Evolutionary conservation across 2,329 filamentous ascomycete genomes (phyloP).

Genomic region (Cyanodermella asteris): DNA sequence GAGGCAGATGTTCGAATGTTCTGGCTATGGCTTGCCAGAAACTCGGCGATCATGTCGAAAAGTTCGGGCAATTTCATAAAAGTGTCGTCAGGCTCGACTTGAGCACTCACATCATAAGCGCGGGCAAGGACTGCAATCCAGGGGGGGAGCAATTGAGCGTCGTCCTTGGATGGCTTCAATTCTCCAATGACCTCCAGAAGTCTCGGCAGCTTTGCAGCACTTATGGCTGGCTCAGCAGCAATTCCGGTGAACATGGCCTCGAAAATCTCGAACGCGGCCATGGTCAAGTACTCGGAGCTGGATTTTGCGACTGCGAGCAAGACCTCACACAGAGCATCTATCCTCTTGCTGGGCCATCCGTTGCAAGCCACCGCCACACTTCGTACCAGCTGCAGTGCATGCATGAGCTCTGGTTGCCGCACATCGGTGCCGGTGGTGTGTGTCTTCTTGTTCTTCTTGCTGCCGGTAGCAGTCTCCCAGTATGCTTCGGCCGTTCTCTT

Average conservation of each 20-base stretch:
- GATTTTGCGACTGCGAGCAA: constrained; percentile 73
- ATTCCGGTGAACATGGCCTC: constrained; percentile 91
- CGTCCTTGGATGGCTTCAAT: constrained; percentile 73
- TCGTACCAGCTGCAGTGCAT: constrained; percentile 80
- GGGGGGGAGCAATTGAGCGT: constrained; percentile 80
- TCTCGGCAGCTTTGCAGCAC: constrained; percentile 71
- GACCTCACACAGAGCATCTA: constrained; percentile 75
- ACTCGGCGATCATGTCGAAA: constrained; percentile 58
- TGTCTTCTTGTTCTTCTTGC: constrained; percentile 37
- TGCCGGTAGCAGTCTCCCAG: constrained; percentile 44
- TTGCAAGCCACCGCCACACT: constrained; percentile 67
- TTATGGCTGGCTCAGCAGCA: constrained; percentile 64
- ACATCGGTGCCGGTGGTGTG: constrained; percentile 25
- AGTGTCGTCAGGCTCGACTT: constrained; percentile 72
- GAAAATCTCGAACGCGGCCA: constrained; percentile 92
- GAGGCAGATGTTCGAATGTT: constrained; percentile 90
- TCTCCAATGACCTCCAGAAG: constrained; percentile 83
- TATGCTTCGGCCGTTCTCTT: no score
- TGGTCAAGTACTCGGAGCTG: constrained; percentile 86
- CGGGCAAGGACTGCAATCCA: constrained; percentile 93
- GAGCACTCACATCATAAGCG: constrained; percentile 81
- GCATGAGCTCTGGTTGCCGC: constrained; percentile 69
- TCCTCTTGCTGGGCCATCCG: constrained; percentile 92
- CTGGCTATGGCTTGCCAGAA: constrained; percentile 68
- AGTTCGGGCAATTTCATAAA: constrained; percentile 76